phyloP scores from a whole-genome alignment of 2,329 filamentous ascomycete species.

The Biscogniauxia mediterranea region DNA sequence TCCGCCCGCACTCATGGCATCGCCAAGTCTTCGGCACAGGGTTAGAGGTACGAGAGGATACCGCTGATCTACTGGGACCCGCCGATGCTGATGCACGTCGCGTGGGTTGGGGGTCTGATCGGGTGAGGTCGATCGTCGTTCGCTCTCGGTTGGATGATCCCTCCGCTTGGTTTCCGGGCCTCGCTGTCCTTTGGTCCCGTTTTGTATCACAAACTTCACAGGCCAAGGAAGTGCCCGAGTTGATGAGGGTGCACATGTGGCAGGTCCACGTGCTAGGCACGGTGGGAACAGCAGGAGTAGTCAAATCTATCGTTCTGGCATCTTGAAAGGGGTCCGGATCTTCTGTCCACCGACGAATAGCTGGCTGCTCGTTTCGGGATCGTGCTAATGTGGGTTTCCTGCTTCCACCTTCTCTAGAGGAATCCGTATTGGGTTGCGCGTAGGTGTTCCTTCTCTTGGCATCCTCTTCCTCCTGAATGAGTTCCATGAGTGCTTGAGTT shows the following conservation, averaged over 20 bases:
- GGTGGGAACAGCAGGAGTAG: too few species aligned
- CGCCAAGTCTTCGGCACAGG: conserved; percentile 37
- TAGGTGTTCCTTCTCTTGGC: conserved; percentile 54
- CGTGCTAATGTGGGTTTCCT: conserved; percentile 10
- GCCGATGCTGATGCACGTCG: conserved; percentile 15
- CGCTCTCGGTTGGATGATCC: conserved; percentile 21
- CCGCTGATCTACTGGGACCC: not conserved
- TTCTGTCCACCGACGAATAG: not conserved
- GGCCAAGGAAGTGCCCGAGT: conserved; percentile 47
- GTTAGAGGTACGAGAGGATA: not conserved
- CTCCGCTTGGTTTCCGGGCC: conserved; percentile 14
- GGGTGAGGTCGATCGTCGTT: conserved; percentile 25
- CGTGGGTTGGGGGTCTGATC: conserved; percentile 8
- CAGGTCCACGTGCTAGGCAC: conserved; percentile 48
- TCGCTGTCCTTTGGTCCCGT: conserved; percentile 33
- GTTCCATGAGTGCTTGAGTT: conserved; percentile 78
- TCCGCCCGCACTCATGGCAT: conserved; percentile 47
- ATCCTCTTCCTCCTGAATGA: conserved; percentile 76
- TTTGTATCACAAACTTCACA: conserved; percentile 57
- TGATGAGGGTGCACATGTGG: conserved; percentile 55
- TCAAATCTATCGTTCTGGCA: not conserved
- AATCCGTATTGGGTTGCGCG: conserved; percentile 47
- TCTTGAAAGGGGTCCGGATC: not conserved
- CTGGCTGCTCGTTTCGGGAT: not conserved
- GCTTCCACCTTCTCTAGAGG: conserved; percentile 47